A percentile compares a stretch with the other conserved stretches of the same genome.
These are phyloP conservation scores for Panicum virgatum DNA, from an alignment of 202 grass and related monocot genomes.

Conservation along the genomic window DNA sequence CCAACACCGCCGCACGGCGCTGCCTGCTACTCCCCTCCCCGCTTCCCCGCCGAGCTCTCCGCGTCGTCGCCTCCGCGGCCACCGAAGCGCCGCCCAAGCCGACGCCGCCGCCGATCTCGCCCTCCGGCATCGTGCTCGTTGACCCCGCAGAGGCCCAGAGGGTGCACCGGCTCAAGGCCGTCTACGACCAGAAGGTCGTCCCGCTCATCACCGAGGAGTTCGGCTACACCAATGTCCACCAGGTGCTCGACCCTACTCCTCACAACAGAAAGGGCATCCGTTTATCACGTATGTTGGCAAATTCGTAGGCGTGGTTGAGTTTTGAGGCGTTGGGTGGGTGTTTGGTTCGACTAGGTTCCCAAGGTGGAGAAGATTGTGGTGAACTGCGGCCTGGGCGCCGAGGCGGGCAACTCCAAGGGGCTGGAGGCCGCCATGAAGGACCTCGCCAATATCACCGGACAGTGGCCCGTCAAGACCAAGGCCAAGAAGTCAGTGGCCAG, in stretches of 20 bases:
- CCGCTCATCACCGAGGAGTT: conserved; percentile 84
- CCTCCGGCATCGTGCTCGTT: conserved; percentile 69
- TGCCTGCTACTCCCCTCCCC: background rate
- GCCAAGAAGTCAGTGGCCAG: conserved; percentile 86
- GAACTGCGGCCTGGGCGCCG: conserved; percentile 85
- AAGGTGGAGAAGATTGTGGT: conserved; percentile 88
- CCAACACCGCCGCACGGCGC: background rate
- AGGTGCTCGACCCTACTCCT: conserved; percentile 58
- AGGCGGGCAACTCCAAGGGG: conserved; percentile 77
- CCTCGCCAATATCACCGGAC: conserved; percentile 69
- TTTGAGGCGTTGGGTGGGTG: background rate
- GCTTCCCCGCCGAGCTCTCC: conserved; percentile 23
- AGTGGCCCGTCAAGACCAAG: conserved; percentile 81
- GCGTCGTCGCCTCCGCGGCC: conserved; percentile 36
- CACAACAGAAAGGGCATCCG: background rate
- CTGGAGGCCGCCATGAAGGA: conserved; percentile 90
- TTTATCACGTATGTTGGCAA: background rate
- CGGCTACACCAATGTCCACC: conserved; percentile 80
- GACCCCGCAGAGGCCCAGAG: conserved; percentile 67
- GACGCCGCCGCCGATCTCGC: conserved; percentile 34
- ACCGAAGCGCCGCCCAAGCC: conserved; percentile 50
- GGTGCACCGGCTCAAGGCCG: conserved; percentile 61
- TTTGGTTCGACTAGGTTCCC: conserved; percentile 51
- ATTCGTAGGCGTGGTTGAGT: background rate
- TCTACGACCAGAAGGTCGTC: conserved; percentile 79